Evolutionary conservation across 2,329 filamentous ascomycete species (phyloP), one percentile per base, ranked within the genome.

Genomic region (Phialophora expanda): DNA sequence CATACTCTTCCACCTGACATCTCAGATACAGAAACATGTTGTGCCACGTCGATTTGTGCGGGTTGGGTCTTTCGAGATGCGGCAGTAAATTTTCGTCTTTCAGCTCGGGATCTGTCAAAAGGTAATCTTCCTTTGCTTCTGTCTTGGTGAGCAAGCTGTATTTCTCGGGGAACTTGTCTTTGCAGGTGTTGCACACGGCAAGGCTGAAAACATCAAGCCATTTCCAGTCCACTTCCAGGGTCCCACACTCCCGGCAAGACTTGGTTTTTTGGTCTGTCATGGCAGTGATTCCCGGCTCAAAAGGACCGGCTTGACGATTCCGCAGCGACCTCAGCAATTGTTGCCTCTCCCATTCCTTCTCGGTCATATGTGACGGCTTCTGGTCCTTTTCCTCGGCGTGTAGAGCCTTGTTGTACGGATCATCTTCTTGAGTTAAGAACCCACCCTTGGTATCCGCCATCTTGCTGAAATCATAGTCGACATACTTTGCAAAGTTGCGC

Each of bases 381-480:
- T 88, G 83, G 61, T 89, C 86, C 8, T 85, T 79, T 60, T 84
- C 77, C 70, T 80, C 80, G 6, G 81, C 83, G 72, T 89, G 86
- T 73, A 94, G 83, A 8, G 89, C 91, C 71, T 89, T 89, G 75
- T 97, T 97, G 76, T 90, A 87, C 0, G 95, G 95, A 77, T 99
- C 95, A 75, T 99, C 95, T 68, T 94, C 91, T 0, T 87, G 85
- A n/a, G 90, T 91, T 70, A 99, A 79, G 78, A 99, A 99, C 0
- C 95, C 95, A 68, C 95, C 95, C 76, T 97, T 97, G 0, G 94
- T 98, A 77, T 99, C 95, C 6, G 90, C 96, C 93, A 99, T 98
- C 79, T 94, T 90, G 76, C 91, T 94, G 79, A 99, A 95, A 78
- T 99, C 95, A 80, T 97, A 98, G 75, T 99, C 95, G 74, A 99